Base-by-base conservation (phyloP, 805 yeast species). In the Zygotorulaspora florentina region DNA sequence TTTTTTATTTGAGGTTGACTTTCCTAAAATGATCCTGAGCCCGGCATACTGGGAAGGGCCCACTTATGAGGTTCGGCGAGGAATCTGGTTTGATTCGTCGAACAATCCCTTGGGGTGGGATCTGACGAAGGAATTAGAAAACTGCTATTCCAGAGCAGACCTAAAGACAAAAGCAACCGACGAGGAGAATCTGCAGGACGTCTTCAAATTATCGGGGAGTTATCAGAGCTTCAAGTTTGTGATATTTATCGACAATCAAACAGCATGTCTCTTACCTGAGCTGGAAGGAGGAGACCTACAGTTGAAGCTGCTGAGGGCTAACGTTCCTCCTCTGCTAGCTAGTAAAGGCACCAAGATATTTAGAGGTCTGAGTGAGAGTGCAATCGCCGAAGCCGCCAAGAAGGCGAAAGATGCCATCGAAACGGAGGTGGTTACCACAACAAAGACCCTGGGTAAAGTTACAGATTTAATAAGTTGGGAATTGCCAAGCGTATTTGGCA, bases 41-140 rank as follows among this genome's bases (percentile, higher is more conserved):
- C 95, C 98, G 0, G 75, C 82, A 0, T 91, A 81, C 61, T 91
- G 97, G 97, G 81, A 79, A 7, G 97, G 97, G 1, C 93, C 96
- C 0, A 67, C 71, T 0, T 91, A 81, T 59, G 89, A 86, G 48
- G 84, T 91, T 1, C 71, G 96, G 38, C 69, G 97, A 44, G 96
- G 96, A 1, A 62, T 80, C 1, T 91, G 98, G 98, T 88, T 87
- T 61, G 67, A 72, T 30, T 60, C 75, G 8, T 77, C 77, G 41
- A 79, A 79, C 1, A 57, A 58, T 4, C 95, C 95, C 0, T 65
- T 87, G 23, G 57, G 71, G 8, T 68, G 69, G 1, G 64, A 67
- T 1, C 47, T 81, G 4, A 71, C 93, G 0, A 66, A 70, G 0
- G 79, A 76, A 45, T 56, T 90, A 16, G 97, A 90, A 61, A 56